These are phyloP conservation scores for Noccaea caerulescens DNA, from an alignment of 345 rosid species.

Conservation along the genomic window DNA sequence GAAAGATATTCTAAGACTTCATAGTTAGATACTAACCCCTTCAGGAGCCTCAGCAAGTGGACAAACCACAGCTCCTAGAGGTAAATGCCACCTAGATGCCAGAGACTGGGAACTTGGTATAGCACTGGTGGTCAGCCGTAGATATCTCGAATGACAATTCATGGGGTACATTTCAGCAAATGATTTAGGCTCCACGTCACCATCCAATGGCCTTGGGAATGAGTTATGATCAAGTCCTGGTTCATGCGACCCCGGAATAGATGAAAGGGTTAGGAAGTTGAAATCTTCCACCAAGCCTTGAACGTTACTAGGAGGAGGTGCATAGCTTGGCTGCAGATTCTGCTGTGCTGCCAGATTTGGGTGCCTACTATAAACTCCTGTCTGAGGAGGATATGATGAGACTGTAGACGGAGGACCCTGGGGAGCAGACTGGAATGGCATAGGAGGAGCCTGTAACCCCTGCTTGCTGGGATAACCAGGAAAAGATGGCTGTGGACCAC, in stretches of 20 bases:
- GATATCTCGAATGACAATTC: slow-evolving; percentile 86
- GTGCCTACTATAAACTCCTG: slow-evolving; percentile 57
- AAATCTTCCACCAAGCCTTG: slow-evolving; percentile 90
- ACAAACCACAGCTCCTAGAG: slow-evolving; percentile 97
- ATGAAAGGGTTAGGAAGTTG: slow-evolving; percentile 71
- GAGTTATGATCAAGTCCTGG: slow-evolving; percentile 76
- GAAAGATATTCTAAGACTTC: not conserved
- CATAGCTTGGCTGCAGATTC: slow-evolving; percentile 58
- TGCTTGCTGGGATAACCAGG: slow-evolving; percentile 71
- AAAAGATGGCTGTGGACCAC: slow-evolving; percentile 53
- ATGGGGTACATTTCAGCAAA: slow-evolving; percentile 64
- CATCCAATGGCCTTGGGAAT: slow-evolving; percentile 94
- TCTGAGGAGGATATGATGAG: slow-evolving; percentile 58
- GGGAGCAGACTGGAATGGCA: slow-evolving; percentile 56
- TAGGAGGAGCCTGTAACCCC: slow-evolving; percentile 54
- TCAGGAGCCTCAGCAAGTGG: slow-evolving; percentile 97
- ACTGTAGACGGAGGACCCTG: slow-evolving; percentile 57
- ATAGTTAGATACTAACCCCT: slow-evolving; percentile 64
- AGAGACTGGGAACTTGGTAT: slow-evolving; percentile 92
- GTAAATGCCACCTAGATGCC: slow-evolving; percentile 96
- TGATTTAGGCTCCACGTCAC: slow-evolving; percentile 81
- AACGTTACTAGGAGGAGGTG: slow-evolving; percentile 69
- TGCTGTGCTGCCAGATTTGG: slow-evolving; percentile 58
- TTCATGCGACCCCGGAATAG: slow-evolving; percentile 81
- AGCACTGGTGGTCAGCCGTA: slow-evolving; percentile 84